phyloP scores from a whole-genome alignment of 768 basidiomycete species.

The Lentinula raphanica region DNA sequence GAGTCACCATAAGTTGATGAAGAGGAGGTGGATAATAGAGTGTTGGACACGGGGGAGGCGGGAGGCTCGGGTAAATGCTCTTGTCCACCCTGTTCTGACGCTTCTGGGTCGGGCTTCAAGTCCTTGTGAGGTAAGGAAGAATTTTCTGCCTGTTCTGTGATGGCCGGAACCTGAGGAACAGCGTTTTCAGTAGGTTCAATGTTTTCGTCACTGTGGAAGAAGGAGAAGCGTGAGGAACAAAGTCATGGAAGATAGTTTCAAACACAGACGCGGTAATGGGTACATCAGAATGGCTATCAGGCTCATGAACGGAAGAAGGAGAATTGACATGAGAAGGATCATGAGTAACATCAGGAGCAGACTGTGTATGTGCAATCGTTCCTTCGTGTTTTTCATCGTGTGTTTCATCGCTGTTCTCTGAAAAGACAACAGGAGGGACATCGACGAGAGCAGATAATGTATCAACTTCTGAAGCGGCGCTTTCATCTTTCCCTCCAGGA shows the following conservation, averaged over 20 bases:
- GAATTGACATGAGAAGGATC: slow-evolving; percentile 24
- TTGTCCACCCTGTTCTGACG: slow-evolving; percentile 19
- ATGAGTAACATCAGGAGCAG: slow-evolving; percentile 23
- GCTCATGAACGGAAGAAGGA: slow-evolving; percentile 27
- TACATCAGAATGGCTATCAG: slow-evolving; percentile 17
- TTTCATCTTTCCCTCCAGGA: slow-evolving; percentile 44
- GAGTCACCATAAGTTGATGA: slow-evolving; percentile 45
- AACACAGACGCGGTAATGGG: slow-evolving; percentile 47
- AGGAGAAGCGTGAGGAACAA: slow-evolving; percentile 36
- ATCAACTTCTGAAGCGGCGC: neutral
- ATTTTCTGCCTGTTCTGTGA: neutral
- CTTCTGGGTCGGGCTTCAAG: neutral
- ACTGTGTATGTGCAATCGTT: slow-evolving; percentile 16
- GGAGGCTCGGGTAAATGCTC: slow-evolving; percentile 59
- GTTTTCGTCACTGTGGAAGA: slow-evolving; percentile 36
- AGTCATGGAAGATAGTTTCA: slow-evolving; percentile 38
- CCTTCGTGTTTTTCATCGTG: slow-evolving; percentile 17
- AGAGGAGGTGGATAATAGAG: slow-evolving; percentile 35
- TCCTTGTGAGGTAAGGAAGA: neutral
- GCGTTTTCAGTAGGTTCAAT: slow-evolving; percentile 41
- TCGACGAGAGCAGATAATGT: neutral
- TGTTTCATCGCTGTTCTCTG: slow-evolving; percentile 17
- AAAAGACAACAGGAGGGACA: slow-evolving; percentile 7
- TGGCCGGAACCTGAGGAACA: slow-evolving; percentile 37
- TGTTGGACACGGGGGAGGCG: slow-evolving; percentile 50